These are phyloP conservation scores for Cicer bijugum DNA, from an alignment of 306 rosid species.

Conservation along the genomic window DNA sequence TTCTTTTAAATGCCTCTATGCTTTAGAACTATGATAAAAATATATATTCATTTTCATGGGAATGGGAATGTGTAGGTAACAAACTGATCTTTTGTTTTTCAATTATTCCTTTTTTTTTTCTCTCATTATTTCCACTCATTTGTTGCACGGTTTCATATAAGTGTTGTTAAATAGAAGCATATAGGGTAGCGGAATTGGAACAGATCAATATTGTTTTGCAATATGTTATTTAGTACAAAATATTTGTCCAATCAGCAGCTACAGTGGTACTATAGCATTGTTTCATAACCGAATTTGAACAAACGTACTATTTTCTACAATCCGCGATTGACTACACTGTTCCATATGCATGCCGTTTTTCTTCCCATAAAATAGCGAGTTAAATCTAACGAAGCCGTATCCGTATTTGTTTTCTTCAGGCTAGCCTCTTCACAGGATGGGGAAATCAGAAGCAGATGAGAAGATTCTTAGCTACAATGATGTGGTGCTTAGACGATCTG, in stretches of 20 bases:
- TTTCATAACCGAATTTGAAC: too few species aligned
- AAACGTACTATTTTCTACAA: too few species aligned
- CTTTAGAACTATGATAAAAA: not conserved
- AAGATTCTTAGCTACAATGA: conserved; percentile 87
- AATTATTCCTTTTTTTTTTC: not conserved
- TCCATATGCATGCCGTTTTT: not conserved
- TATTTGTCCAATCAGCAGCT: too few species aligned
- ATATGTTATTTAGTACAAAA: too few species aligned
- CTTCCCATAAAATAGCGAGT: not conserved
- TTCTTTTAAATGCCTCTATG: not conserved
- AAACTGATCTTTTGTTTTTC: conserved; percentile 23
- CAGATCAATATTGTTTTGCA: too few species aligned
- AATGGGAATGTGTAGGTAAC: conserved; percentile 10
- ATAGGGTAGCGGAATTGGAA: too few species aligned
- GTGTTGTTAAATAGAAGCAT: too few species aligned
- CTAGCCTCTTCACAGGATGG: conserved; percentile 51
- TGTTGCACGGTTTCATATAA: not conserved
- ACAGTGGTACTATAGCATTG: too few species aligned
- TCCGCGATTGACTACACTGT: not conserved
- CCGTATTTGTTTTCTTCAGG: conserved; percentile 40
- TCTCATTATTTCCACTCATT: not conserved
- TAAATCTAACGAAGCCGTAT: conserved; percentile 12
- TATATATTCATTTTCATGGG: not conserved
- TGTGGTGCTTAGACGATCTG: conserved; percentile 80
- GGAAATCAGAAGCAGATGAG: conserved; percentile 57